These are phyloP conservation scores for Trichoderma afroharzianum DNA, from an alignment of 2,329 filamentous ascomycete genomes.

Conservation along the genomic window DNA sequence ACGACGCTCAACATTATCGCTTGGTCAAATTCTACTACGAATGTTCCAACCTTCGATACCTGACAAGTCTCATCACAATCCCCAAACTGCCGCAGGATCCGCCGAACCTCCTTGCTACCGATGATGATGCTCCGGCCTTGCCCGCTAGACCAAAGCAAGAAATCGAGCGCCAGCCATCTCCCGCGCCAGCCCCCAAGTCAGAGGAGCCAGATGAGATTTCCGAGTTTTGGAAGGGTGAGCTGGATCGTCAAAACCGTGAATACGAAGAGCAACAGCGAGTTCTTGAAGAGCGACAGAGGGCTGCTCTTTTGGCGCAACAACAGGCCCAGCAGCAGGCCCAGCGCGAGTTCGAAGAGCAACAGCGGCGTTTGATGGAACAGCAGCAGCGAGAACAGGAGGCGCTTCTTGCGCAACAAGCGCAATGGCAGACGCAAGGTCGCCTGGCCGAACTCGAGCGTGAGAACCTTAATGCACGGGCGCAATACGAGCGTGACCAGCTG, in stretches of 20 bases:
- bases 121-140: slow-evolving; percentile 77
- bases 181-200: slow-evolving; percentile 58
- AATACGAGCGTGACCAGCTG: slow-evolving; percentile 95
- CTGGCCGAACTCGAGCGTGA: slow-evolving; percentile 92
- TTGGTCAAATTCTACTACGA: slow-evolving; percentile 98
- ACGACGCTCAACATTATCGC: slow-evolving; percentile 94
- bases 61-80: slow-evolving; percentile 93
- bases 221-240: slow-evolving; percentile 96
- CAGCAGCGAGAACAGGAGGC: slow-evolving; percentile 89
- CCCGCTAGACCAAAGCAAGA: slow-evolving; percentile 76
- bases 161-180: slow-evolving; percentile 65
- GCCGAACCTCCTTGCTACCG: slow-evolving; percentile 81
- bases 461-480: slow-evolving; percentile 87
- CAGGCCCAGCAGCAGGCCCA: slow-evolving; percentile 81
- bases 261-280: slow-evolving; percentile 93
- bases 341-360: slow-evolving; percentile 94
- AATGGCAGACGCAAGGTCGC: slow-evolving; percentile 93
- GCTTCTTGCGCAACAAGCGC: slow-evolving; percentile 79
- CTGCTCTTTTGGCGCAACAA: slow-evolving; percentile 76
- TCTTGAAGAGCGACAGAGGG: slow-evolving; percentile 80
- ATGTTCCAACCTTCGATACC: slow-evolving; percentile 93
- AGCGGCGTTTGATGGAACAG: slow-evolving; percentile 81
- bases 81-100: slow-evolving; percentile 94
- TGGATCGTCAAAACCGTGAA: slow-evolving; percentile 85
- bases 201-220: slow-evolving; percentile 92